Percentiles rank a stretch among this genome's conserved stretches.
Evolutionary conservation across 2,329 filamentous ascomycete genomes (phyloP).

Genomic region (Cercospora beticola): DNA sequence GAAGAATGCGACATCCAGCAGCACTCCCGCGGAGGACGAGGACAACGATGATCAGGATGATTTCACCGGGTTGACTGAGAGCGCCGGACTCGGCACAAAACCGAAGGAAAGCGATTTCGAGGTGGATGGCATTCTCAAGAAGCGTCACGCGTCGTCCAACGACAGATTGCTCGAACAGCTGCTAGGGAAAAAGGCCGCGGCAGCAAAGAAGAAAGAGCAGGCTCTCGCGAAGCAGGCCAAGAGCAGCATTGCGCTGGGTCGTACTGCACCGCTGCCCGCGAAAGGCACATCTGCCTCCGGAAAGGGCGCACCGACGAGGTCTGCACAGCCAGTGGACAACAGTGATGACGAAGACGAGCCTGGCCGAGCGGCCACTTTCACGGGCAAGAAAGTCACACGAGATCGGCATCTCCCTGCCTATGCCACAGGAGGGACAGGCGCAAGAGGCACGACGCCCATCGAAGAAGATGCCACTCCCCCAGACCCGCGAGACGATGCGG

Average conservation of each 20-base stretch:
- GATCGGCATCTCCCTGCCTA: constrained; percentile 19
- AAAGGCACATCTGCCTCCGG: neutral
- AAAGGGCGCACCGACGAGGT: constrained; percentile 11
- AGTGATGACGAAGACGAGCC: constrained; percentile 42
- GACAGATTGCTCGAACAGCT: constrained; percentile 45
- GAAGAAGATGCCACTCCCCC: constrained; percentile 19
- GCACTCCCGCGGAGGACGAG: constrained; percentile 34
- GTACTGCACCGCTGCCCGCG: constrained; percentile 9
- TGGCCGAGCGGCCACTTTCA: constrained; percentile 29
- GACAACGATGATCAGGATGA: constrained; percentile 54
- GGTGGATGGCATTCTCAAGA: constrained; percentile 40
- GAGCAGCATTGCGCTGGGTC: constrained; percentile 16
- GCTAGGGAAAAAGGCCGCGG: constrained; percentile 45
- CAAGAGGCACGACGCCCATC: constrained; percentile 7
- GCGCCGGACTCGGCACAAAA: constrained; percentile 20
- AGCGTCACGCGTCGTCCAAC: constrained; percentile 41
- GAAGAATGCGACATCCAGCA: constrained; percentile 24
- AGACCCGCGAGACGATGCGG: constrained; percentile 16
- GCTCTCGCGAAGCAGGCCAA: constrained; percentile 14
- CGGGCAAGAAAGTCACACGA: constrained; percentile 20
- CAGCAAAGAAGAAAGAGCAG: constrained; percentile 34
- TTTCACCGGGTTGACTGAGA: constrained; percentile 41
- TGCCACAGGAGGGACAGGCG: neutral
- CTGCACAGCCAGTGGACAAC: constrained; percentile 22
- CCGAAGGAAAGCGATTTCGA: constrained; percentile 14